Conservation (phyloP, 345 rosid genomes). For the Rhizophora apiculata region DNA sequence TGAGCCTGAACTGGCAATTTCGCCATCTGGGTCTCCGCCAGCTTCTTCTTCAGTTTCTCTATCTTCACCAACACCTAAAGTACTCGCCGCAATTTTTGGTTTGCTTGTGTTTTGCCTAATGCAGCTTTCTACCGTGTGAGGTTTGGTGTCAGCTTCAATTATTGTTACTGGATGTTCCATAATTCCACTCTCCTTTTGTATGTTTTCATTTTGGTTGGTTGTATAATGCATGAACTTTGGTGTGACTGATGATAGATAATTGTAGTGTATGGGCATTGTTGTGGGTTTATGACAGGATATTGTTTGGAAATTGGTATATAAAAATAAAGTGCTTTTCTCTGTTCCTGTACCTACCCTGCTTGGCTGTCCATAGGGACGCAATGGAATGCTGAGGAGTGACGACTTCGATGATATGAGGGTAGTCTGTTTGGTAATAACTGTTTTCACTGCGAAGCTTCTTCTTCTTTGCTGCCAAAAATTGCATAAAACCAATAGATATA, state of each 20-base stretch:
- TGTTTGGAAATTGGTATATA: not conserved
- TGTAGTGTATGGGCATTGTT: slow-evolving; percentile 13
- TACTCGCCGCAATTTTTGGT: slow-evolving; percentile 20
- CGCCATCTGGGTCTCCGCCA: slow-evolving; percentile 47
- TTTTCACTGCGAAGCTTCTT: too few relatives aligned
- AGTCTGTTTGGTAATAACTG: too few relatives aligned
- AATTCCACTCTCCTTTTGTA: not conserved
- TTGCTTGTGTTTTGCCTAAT: slow-evolving; percentile 23
- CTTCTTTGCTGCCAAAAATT: too few relatives aligned
- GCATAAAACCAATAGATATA: too few relatives aligned
- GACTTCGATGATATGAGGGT: too few relatives aligned
- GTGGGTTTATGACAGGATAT: slow-evolving; percentile 13
- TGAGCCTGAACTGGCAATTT: slow-evolving; percentile 29
- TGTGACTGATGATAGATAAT: slow-evolving; percentile 20
- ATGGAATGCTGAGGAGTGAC: too few relatives aligned
- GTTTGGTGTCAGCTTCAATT: slow-evolving; percentile 20
- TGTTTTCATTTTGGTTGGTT: not conserved
- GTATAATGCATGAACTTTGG: not conserved
- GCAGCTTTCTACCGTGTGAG: slow-evolving; percentile 28
- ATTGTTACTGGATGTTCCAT: slow-evolving; percentile 24
- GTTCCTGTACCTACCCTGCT: too few relatives aligned
- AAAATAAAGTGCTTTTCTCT: not conserved
- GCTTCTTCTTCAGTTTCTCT: slow-evolving; percentile 36
- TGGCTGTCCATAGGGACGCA: not conserved
- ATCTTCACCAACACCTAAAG: slow-evolving; percentile 16